phyloP scores from a whole-genome alignment of 2,329 filamentous ascomycete genomes.

The Remersonia thermophila region DNA sequence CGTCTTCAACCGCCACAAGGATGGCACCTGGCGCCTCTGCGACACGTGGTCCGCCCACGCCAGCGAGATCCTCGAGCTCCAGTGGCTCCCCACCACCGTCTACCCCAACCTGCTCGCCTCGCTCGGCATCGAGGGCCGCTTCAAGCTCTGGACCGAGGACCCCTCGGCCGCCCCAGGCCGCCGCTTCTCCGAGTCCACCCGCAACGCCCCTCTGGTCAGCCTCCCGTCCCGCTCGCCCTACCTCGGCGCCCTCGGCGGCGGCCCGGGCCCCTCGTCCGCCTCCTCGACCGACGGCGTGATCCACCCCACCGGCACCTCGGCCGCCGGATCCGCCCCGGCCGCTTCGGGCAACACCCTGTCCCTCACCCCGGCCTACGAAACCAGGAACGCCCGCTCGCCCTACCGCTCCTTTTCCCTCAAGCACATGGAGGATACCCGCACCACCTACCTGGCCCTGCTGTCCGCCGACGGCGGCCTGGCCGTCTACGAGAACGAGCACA shows the following conservation, averaged over 20 bases:
- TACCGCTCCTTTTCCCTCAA: conserved; percentile 81
- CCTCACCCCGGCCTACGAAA: conserved; percentile 40
- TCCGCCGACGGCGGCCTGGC: conserved; percentile 69
- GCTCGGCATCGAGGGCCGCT: conserved; percentile 78
- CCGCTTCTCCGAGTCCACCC: conserved; percentile 54
- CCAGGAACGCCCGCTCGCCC: conserved; percentile 46
- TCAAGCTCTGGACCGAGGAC: conserved; percentile 90
- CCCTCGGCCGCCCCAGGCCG: conserved; percentile 66
- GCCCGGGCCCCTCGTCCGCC: neutral
- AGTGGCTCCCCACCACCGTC: conserved; percentile 85
- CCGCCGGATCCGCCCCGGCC: conserved; percentile 4
- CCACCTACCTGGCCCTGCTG: conserved; percentile 76
- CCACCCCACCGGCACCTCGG: conserved; percentile 13
- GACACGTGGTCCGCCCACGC: conserved; percentile 88
- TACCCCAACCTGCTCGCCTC: conserved; percentile 78
- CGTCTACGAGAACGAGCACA: conserved; percentile 74
- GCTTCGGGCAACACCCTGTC: neutral
- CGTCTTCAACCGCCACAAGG: conserved; percentile 75
- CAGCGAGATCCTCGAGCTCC: conserved; percentile 82
- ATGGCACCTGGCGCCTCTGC: conserved; percentile 64
- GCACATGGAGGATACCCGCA: conserved; percentile 62
- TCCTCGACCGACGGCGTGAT: neutral
- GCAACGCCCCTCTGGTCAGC: conserved; percentile 15
- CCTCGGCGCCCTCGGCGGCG: conserved; percentile 16
- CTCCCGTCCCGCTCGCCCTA: conserved; percentile 8